A percentile compares a stretch with the other conserved stretches of the same genome.
phyloP scores from a whole-genome alignment of 2,329 filamentous ascomycete genomes.

The Fusarium sp. region DNA sequence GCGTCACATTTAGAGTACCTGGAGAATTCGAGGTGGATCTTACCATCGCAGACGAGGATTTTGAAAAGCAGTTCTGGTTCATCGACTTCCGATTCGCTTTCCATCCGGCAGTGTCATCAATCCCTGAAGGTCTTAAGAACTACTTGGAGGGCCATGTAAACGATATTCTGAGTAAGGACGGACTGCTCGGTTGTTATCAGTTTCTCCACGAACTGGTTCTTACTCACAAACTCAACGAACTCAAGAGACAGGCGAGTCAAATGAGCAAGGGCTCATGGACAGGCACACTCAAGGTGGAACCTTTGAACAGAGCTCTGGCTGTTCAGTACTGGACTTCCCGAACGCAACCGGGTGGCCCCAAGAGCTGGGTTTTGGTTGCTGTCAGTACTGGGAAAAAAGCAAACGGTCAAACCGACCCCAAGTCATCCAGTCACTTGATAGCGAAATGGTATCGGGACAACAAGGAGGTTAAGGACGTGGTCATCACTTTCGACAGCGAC shows the following conservation, averaged over 20 bases:
- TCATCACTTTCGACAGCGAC: conserved; percentile 73
- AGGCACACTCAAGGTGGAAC: conserved; percentile 79
- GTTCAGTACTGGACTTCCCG: conserved; percentile 90
- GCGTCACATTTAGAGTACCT: conserved; percentile 85
- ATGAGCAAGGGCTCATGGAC: conserved; percentile 80
- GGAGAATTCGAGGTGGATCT: conserved; percentile 94
- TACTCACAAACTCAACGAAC: conserved; percentile 88
- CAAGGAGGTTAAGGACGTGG: conserved; percentile 75
- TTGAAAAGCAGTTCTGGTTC: conserved; percentile 88
- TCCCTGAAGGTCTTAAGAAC: conserved; percentile 72
- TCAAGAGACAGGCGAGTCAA: conserved; percentile 79
- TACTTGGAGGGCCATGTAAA: conserved; percentile 80
- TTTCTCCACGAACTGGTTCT: conserved; percentile 88
- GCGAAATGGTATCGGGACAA: conserved; percentile 88
- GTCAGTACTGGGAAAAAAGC: conserved; percentile 73
- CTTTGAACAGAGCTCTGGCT: conserved; percentile 81
- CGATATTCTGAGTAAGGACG: conserved; percentile 72
- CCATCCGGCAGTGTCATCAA: conserved; percentile 69
- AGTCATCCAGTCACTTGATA: conserved; percentile 65
- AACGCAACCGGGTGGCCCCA: conserved; percentile 63
- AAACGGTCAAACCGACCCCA: conserved; percentile 54
- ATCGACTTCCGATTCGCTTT: conserved; percentile 91
- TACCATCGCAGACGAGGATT: conserved; percentile 87
- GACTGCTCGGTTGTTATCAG: conserved; percentile 83
- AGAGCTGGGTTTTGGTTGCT: conserved; percentile 92